Evolutionary conservation across 2,329 filamentous ascomycete species (phyloP).

Genomic region (Berkeleyomyces basicola): DNA sequence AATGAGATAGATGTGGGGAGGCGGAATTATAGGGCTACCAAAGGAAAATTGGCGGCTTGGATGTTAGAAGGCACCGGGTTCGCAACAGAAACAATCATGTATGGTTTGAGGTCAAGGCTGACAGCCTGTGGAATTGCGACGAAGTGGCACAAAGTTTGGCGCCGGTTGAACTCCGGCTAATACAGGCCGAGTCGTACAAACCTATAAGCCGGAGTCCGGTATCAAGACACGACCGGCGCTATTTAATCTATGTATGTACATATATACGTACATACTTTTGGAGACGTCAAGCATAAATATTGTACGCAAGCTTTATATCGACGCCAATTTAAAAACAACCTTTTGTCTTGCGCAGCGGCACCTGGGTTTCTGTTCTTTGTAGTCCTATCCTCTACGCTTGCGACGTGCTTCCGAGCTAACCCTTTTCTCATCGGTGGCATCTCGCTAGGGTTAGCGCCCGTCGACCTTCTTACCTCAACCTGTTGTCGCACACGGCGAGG

Average conservation of each 20-base stretch:
- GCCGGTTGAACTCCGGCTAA: conserved; percentile 11
- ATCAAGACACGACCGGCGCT: not conserved
- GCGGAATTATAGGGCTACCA: not conserved
- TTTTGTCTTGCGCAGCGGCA: not conserved
- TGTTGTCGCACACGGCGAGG: not conserved
- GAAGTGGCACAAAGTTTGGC: conserved; percentile 4
- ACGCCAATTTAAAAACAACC: not conserved
- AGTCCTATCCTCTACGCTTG: not conserved
- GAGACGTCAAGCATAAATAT: no score
- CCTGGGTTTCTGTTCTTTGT: not conserved
- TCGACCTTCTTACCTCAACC: not conserved
- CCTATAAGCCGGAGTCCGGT: not conserved
- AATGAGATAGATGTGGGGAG: not conserved
- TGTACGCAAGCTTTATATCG: no score
- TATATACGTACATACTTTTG: no score
- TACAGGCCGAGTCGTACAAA: not conserved
- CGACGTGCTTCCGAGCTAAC: not conserved
- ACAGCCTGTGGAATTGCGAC: not conserved
- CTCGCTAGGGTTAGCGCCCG: not conserved
- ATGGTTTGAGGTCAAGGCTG: conserved; percentile 2
- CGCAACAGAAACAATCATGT: not conserved
- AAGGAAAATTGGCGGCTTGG: not conserved
- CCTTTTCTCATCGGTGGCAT: not conserved
- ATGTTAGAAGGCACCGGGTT: not conserved
- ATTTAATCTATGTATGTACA: no score